Base-by-base conservation (phyloP, 495 filamentous ascomycete genomes). In the Chaetomium cochliodes region DNA sequence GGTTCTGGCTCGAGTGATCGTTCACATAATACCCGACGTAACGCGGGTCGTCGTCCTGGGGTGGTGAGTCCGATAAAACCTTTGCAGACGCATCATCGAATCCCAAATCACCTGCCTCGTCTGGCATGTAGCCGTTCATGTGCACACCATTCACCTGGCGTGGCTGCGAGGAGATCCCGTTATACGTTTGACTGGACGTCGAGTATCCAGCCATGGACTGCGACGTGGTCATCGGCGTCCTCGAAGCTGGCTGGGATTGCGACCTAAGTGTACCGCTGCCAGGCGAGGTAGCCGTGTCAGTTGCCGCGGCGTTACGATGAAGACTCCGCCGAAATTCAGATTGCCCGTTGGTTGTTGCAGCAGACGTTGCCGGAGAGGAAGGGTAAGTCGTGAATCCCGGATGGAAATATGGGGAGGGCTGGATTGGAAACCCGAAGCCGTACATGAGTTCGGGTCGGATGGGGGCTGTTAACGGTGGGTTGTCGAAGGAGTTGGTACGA, bases 191-290 rank as follows among this genome's bases (percentile, higher is more conserved):
- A 51, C 65, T 59, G 30, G 64, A 60, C 13, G 51, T 67, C 30
- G 49, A 67, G 60, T 66, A 78, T 15, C 58, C 68, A 46, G 61
- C 26, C 47, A 65, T 59, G 5, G 62, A 28, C 22, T 65, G 68
- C 15, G 70, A 52, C 16, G 62, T 39, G 28, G 66, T 58, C 68
- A 73, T 72, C 2, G 76, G 66, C 8, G 78, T 78, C 46, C 83
- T 77, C 44, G 79, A 77, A 7, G 83, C 82, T 60, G 83, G 83
- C 67, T 85, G 83, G 33, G 83, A 86, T 69, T 86, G 83, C 55
- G 83, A 86, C 62, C 83, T 78, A 64, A 84, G 71, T 25, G 79
- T 67, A 61, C 80, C 81, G 47, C 74, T 79, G 54, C 76, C 74
- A 62, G 70, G 62, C 30, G 70, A 67, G 60, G 72, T 59, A 18